These are phyloP conservation scores for Cercophora newfieldiana DNA, from an alignment of 495 filamentous ascomycete species.

Conservation along the genomic window DNA sequence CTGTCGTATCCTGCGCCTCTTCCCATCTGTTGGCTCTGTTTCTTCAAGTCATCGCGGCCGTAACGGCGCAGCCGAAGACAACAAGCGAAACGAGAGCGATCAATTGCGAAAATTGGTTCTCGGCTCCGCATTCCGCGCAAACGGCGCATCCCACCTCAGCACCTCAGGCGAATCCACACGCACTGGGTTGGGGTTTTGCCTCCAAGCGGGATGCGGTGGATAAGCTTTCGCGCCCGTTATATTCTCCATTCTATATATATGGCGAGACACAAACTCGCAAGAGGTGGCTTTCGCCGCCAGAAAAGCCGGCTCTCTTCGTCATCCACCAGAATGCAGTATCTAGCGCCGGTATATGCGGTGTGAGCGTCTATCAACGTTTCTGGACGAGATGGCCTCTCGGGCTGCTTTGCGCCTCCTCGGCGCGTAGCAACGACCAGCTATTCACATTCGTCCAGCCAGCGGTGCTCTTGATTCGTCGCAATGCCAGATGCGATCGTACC, in stretches of 20 bases:
- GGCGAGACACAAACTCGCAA: background rate
- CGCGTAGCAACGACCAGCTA: background rate
- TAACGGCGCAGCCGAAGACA: background rate
- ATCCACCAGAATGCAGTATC: background rate
- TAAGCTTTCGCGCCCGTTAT: background rate
- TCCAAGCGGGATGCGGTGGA: background rate
- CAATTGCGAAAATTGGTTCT: background rate
- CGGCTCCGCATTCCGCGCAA: too few species aligned
- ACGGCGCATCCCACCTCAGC: background rate
- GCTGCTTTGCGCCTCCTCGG: slow-evolving; percentile 3
- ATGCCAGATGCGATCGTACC: slow-evolving; percentile 9
- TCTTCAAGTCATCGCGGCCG: background rate
- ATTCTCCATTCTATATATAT: background rate
- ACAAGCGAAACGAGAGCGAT: background rate
- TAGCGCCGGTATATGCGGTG: background rate
- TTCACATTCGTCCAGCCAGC: background rate
- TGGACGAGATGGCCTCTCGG: background rate
- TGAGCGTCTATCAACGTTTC: slow-evolving; percentile 8
- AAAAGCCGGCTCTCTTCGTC: background rate
- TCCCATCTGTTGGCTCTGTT: background rate
- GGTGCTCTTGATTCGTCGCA: background rate
- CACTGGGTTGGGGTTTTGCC: background rate
- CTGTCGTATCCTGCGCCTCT: background rate
- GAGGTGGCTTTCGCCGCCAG: background rate
- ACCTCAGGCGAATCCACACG: background rate